Evolutionary conservation across 192 early-diverging fungal species (phyloP).

Genomic region (Mycoemilia scoparia): DNA sequence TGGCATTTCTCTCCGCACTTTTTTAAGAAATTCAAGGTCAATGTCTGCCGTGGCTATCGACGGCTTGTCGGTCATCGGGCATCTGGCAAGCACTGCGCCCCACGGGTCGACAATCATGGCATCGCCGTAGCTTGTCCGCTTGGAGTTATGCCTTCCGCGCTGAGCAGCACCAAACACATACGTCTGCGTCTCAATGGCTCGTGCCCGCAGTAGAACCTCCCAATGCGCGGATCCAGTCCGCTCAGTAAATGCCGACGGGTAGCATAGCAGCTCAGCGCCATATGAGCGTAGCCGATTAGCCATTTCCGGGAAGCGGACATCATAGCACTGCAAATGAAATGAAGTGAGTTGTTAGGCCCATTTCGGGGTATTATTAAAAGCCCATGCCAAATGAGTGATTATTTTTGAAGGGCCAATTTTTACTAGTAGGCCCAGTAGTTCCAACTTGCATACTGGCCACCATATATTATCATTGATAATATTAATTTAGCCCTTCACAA

Average conservation of each 20-base stretch:
- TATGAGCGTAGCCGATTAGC: constrained; percentile 31
- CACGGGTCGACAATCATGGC: constrained; percentile 76
- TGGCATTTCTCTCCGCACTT: constrained; percentile 53
- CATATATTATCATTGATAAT: too few species aligned
- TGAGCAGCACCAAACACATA: constrained; percentile 74
- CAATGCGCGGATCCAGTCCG: constrained; percentile 70
- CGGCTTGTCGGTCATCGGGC: constrained; percentile 33
- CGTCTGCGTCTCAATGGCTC: constrained; percentile 70
- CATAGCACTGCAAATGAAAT: too few species aligned
- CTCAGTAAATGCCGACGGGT: constrained; percentile 66
- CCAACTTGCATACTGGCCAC: neutral
- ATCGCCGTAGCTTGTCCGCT: constrained; percentile 55
- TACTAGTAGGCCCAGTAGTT: too few species aligned
- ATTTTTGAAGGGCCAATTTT: too few species aligned
- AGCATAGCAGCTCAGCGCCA: constrained; percentile 56
- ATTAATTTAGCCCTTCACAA: neutral
- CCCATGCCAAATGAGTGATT: too few species aligned
- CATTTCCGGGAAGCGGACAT: constrained; percentile 61
- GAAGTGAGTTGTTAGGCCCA: neutral
- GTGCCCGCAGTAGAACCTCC: constrained; percentile 57
- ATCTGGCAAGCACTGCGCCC: constrained; percentile 53
- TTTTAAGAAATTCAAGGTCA: constrained; percentile 38
- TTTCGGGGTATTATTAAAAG: neutral
- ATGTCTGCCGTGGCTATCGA: constrained; percentile 43
- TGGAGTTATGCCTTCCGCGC: constrained; percentile 49